These are phyloP conservation scores for Raffaelea arxii DNA, from an alignment of 2,329 filamentous ascomycete species.

Conservation along the genomic window DNA sequence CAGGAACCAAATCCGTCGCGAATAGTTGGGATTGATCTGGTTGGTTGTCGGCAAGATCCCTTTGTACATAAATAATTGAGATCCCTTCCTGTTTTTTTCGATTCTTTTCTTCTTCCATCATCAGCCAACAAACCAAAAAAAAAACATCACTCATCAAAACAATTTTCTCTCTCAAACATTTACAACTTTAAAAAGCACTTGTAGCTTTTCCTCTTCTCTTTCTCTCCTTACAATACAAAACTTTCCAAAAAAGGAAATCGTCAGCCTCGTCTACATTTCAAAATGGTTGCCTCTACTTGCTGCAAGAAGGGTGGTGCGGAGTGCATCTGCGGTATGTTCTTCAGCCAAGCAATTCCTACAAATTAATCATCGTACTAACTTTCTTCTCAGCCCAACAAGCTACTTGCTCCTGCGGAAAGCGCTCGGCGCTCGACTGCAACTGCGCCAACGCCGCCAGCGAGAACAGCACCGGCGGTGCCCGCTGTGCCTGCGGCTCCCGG, in stretches of 20 bases:
- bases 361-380: neutral
- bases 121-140: neutral
- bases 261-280: neutral
- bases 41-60: too few species aligned
- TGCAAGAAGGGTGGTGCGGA: conserved; percentile 42
- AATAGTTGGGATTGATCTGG: too few species aligned
- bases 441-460: conserved; percentile 69
- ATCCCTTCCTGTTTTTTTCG: neutral
- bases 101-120: neutral
- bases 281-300: conserved; percentile 35
- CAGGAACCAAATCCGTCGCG: too few species aligned
- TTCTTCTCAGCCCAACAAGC: conserved; percentile 47
- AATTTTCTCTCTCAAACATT: neutral
- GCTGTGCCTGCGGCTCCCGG: conserved; percentile 77
- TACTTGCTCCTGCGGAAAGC: conserved; percentile 82
- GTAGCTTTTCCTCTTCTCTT: neutral
- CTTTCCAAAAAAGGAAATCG: neutral
- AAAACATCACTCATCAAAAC: neutral
- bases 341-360: too few species aligned
- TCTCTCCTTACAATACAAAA: too few species aligned
- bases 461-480: conserved; percentile 62
- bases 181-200: neutral
- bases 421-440: conserved; percentile 75
- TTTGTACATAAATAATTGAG: neutral
- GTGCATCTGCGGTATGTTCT: conserved; percentile 47